Conservation (phyloP, 768 basidiomycete species). For the Collybiopsis confluens region DNA sequence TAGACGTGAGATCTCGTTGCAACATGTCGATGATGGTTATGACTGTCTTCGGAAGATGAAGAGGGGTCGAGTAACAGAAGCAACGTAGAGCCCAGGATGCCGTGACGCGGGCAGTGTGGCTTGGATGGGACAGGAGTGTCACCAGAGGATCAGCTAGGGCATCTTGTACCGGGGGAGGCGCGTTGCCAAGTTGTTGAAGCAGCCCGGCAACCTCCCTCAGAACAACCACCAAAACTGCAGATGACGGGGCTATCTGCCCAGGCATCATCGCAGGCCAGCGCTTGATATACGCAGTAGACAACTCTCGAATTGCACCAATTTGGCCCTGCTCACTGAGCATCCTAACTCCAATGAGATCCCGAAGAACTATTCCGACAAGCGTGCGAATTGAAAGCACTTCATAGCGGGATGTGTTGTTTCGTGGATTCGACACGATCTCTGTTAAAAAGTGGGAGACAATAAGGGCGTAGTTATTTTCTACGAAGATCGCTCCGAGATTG, state of each 20-base stretch:
- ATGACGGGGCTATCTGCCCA: conserved; percentile 66
- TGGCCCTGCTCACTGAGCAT: conserved; percentile 94
- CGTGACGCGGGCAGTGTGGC: conserved; percentile 79
- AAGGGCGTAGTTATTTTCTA: conserved; percentile 78
- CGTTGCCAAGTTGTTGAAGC: conserved; percentile 86
- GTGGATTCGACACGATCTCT: conserved; percentile 66
- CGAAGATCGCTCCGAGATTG: conserved; percentile 69
- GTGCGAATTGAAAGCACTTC: conserved; percentile 72
- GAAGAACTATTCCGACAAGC: conserved; percentile 69
- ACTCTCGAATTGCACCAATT: conserved; percentile 84
- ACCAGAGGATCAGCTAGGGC: conserved; percentile 81
- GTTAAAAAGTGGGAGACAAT: conserved; percentile 75
- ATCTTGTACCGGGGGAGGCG: conserved; percentile 88
- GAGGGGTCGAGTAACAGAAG: conserved; percentile 87
- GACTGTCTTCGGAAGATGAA: conserved; percentile 77
- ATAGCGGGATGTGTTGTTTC: conserved; percentile 56
- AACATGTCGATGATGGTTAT: conserved; percentile 75
- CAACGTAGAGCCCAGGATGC: conserved; percentile 86
- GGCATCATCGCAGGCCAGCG: conserved; percentile 94
- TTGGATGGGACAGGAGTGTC: conserved; percentile 82
- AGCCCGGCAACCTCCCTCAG: conserved; percentile 83
- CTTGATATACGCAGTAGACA: conserved; percentile 77
- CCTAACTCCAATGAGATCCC: conserved; percentile 83
- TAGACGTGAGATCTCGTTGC: conserved; percentile 73
- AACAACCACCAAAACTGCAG: conserved; percentile 66